Evolutionary conservation across 2,329 filamentous ascomycete species (phyloP).

Genomic region (Aspergillus oerlinghausenensis): DNA sequence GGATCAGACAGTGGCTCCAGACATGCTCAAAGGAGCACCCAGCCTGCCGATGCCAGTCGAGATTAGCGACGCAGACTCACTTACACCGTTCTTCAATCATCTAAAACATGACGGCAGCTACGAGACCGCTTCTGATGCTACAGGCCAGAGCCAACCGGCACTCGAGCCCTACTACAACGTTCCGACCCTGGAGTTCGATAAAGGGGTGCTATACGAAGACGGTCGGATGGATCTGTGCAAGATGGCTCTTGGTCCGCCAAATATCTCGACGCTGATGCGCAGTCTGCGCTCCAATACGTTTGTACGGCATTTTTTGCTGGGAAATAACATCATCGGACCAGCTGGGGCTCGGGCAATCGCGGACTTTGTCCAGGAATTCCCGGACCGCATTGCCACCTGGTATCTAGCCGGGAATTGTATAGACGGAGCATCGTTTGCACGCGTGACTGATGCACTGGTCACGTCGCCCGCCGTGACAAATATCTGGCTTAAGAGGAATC

Average conservation of each 20-base stretch:
- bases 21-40: neutral
- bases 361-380: neutral
- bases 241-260: neutral
- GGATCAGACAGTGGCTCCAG: neutral
- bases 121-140: neutral
- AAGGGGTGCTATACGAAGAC: neutral
- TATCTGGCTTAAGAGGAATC: neutral
- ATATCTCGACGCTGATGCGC: neutral
- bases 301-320: neutral
- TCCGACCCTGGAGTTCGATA: neutral
- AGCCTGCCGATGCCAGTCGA: neutral
- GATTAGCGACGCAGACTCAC: neutral
- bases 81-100: neutral
- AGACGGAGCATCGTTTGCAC: neutral
- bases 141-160: neutral
- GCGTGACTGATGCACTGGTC: neutral
- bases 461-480: neutral
- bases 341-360: neutral
- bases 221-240: neutral
- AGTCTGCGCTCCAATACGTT: neutral
- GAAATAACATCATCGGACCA: neutral
- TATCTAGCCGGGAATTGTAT: neutral
- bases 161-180: neutral
- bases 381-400: neutral
- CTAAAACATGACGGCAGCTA: neutral